Evolutionary conservation across 2,329 filamentous ascomycete species (phyloP).

Genomic region (Nectriaceae sp.): DNA sequence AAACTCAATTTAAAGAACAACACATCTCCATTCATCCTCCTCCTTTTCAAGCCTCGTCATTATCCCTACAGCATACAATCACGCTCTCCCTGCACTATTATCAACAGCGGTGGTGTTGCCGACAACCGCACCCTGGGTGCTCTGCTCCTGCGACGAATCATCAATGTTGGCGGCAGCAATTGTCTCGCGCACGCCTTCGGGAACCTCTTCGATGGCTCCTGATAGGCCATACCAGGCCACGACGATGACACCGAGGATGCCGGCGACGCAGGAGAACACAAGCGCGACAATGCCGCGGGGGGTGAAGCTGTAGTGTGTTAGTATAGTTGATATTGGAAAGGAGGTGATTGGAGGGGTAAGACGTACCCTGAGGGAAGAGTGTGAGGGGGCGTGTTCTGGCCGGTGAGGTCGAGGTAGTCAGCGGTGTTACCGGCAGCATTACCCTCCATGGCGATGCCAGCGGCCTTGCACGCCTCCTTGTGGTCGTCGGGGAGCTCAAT

Average conservation of each 20-base stretch:
- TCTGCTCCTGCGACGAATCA: neutral
- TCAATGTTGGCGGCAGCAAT: constrained; percentile 3
- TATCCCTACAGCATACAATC: neutral
- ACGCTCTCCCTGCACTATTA: neutral
- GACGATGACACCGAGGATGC: constrained; percentile 66
- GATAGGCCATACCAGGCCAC: constrained; percentile 66
- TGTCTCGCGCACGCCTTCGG: neutral
- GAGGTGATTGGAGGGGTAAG: neutral
- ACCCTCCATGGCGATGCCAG: constrained; percentile 54
- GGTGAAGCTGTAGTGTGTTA: constrained; percentile 55
- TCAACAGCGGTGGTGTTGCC: neutral
- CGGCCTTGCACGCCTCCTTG: constrained; percentile 57
- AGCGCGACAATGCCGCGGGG: constrained; percentile 72
- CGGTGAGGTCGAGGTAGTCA: constrained; percentile 63
- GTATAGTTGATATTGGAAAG: neutral
- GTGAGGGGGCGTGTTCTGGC: constrained; percentile 56
- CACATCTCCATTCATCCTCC: neutral
- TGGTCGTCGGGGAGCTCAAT: constrained; percentile 63
- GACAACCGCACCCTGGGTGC: neutral
- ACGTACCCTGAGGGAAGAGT: constrained; percentile 64
- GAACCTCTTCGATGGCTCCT: constrained; percentile 10
- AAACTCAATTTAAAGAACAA: neutral
- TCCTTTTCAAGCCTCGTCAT: neutral
- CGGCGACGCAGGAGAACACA: constrained; percentile 70
- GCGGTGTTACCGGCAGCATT: constrained; percentile 75